Conservation (phyloP, 805 yeast genomes). For the Candida maltosa region DNA sequence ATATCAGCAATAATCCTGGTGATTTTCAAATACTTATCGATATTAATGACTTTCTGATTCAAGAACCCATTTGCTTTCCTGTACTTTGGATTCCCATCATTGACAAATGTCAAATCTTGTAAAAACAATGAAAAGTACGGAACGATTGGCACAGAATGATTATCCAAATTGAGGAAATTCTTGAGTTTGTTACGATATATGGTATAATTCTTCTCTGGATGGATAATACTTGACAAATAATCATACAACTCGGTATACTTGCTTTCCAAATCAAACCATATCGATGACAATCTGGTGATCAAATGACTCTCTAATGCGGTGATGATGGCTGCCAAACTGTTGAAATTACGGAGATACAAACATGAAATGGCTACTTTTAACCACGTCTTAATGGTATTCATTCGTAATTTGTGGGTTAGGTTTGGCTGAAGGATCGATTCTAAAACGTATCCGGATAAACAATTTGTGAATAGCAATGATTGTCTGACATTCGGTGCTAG, state of each 20-base stretch:
- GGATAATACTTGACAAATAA: constrained; percentile 63
- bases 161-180: constrained; percentile 49
- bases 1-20: constrained; percentile 64
- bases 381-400: constrained; percentile 63
- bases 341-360: constrained; percentile 69
- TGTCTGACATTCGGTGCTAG: constrained; percentile 62
- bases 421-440: constrained; percentile 63
- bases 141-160: constrained; percentile 58
- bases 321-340: constrained; percentile 75
- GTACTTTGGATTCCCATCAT: constrained; percentile 74
- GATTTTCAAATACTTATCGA: constrained; percentile 69
- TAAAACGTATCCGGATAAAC: constrained; percentile 67
- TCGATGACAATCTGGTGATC: constrained; percentile 54
- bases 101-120: constrained; percentile 77
- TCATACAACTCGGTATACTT: constrained; percentile 63
- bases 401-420: constrained; percentile 46
- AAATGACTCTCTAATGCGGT: constrained; percentile 73
- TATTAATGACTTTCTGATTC: constrained; percentile 60
- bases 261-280: constrained; percentile 58
- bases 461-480: constrained; percentile 66
- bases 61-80: constrained; percentile 58
- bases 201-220: constrained; percentile 70
- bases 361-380: constrained; percentile 70
- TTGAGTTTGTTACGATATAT: constrained; percentile 64
- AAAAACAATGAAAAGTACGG: constrained; percentile 74